A percentile compares a stretch with the other conserved stretches of the same genome.
Evolutionary conservation across 2,329 filamentous ascomycete genomes (phyloP).

Genomic region (Madurella fahalii): DNA sequence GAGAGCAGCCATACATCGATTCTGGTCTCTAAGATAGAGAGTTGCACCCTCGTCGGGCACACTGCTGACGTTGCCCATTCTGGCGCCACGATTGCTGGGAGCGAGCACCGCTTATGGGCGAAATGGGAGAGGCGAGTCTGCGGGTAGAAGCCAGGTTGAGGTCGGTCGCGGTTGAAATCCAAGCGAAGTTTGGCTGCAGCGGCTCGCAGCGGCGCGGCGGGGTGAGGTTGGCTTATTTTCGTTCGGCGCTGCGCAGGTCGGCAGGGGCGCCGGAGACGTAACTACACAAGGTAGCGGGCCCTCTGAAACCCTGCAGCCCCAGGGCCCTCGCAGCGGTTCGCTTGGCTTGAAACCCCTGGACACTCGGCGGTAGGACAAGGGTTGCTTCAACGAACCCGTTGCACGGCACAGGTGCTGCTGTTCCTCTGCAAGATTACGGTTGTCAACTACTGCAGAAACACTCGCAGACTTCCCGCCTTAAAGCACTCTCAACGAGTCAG

Average conservation of each 20-base stretch:
- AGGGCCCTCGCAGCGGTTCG: neutral
- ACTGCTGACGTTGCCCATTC: slow-evolving; percentile 91
- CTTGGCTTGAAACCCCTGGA: neutral
- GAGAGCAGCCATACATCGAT: slow-evolving; percentile 59
- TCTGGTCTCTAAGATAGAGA: slow-evolving; percentile 87
- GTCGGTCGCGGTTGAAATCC: slow-evolving; percentile 11
- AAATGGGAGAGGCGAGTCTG: slow-evolving; percentile 18
- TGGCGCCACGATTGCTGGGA: slow-evolving; percentile 33
- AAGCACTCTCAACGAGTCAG: neutral
- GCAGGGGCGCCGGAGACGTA: slow-evolving; percentile 2
- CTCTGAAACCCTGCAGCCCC: neutral
- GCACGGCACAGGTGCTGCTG: too few relatives aligned
- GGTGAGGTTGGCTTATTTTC: slow-evolving; percentile 10
- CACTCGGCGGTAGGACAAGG: neutral
- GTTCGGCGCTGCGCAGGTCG: neutral
- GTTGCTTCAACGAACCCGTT: too few relatives aligned
- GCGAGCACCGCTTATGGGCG: slow-evolving; percentile 12
- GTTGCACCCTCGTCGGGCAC: slow-evolving; percentile 76
- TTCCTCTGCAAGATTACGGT: too few relatives aligned
- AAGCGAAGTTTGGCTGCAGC: slow-evolving; percentile 16
- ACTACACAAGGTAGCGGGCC: neutral
- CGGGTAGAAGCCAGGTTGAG: slow-evolving; percentile 12
- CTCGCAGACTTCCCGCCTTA: neutral
- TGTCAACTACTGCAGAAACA: too few relatives aligned
- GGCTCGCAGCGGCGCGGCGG: slow-evolving; percentile 19